Percentiles rank a stretch among this genome's conserved stretches.
phyloP scores from a whole-genome alignment of 2,329 filamentous ascomycete species.

The Epichloe baconii region DNA sequence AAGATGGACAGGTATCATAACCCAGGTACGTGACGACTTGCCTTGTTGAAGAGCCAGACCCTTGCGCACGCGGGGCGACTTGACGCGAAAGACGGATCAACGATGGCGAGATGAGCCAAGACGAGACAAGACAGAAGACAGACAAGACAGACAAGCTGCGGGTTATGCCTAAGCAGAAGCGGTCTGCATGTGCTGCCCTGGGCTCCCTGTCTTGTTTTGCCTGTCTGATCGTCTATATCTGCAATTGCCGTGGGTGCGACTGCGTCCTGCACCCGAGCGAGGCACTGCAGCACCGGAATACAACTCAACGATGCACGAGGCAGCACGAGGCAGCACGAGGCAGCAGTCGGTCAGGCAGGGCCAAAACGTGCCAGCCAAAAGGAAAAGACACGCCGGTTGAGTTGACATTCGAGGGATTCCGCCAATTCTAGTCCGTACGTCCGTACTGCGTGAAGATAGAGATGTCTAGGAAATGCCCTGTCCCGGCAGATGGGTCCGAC shows the following conservation, averaged over 20 bases:
- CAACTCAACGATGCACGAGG: background rate
- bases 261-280: background rate
- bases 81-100: background rate
- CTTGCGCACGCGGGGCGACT: too few species aligned
- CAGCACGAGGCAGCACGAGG: background rate
- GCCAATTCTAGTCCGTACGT: background rate
- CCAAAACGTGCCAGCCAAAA: background rate
- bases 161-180: background rate
- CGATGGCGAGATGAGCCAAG: conserved; percentile 1
- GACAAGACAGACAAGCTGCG: background rate
- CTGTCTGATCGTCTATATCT: background rate
- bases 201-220: too few species aligned
- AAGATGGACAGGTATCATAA: too few species aligned
- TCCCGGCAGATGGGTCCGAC: background rate
- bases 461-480: background rate
- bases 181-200: background rate
- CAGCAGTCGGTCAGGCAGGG: background rate
- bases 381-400: background rate
- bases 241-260: background rate
- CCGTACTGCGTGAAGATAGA: background rate
- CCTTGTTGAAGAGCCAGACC: too few species aligned
- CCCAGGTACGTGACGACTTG: background rate
- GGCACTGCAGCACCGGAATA: background rate
- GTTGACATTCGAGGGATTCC: background rate
- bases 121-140: background rate